These are phyloP conservation scores for sorghum (Sorghum bicolor) DNA, from an alignment of 176 grass and related monocot genomes.

Conservation along the genomic window DNA sequence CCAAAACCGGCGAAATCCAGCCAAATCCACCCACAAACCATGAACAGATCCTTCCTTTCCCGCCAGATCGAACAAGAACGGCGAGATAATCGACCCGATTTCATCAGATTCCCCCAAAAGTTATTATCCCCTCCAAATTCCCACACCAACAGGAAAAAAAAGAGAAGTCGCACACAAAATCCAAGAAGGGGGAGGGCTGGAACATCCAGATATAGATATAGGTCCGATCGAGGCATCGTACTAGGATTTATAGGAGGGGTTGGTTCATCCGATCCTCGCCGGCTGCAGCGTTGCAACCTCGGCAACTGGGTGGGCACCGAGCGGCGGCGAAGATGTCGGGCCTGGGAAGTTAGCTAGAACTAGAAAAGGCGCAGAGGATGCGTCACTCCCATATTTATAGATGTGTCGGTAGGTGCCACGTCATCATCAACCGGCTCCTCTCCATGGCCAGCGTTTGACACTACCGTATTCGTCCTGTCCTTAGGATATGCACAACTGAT, in stretches of 20 bases:
- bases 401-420: not conserved
- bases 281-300: slow-evolving; percentile 3
- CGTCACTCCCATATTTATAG: not conserved
- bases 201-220: not conserved
- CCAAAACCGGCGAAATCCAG: not conserved
- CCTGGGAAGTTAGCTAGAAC: not conserved
- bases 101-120: slow-evolving; percentile 5
- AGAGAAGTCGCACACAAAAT: not conserved
- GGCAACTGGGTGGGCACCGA: not conserved
- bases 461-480: not conserved
- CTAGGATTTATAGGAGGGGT: slow-evolving; percentile 10
- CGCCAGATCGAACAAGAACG: not conserved
- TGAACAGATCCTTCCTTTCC: not conserved
- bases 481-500: not conserved
- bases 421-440: not conserved
- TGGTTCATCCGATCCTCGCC: slow-evolving; percentile 25
- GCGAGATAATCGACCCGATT: not conserved
- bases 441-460: not conserved
- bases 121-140: not conserved
- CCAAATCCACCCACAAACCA: not conserved
- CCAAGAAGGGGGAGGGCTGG: not conserved
- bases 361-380: not conserved
- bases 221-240: slow-evolving; percentile 25
- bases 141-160: not conserved
- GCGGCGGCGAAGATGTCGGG: slow-evolving; percentile 14